A percentile compares a stretch with the other conserved stretches of the same genome.
These are phyloP conservation scores for Fraxinus floribunda DNA, from an alignment of 305 asterid species.

Conservation along the genomic window DNA sequence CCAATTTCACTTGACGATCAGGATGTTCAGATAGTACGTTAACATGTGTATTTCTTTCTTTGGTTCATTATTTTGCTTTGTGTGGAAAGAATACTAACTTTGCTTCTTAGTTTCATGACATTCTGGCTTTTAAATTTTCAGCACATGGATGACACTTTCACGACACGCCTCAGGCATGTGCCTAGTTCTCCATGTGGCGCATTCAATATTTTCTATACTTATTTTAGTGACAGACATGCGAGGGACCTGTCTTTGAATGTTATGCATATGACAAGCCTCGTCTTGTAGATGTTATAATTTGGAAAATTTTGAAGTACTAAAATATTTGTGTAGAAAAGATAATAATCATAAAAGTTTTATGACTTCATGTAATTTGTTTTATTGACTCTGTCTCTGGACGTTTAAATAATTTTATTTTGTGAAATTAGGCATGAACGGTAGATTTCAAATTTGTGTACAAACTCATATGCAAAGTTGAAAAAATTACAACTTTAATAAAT, in stretches of 20 bases:
- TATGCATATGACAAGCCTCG: background rate
- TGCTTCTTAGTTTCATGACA: background rate
- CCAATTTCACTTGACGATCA: conserved; percentile 80
- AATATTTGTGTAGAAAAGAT: background rate
- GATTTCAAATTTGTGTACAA: background rate
- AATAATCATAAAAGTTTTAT: background rate
- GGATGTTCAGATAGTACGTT: conserved; percentile 86
- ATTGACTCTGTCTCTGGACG: background rate
- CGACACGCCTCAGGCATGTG: background rate
- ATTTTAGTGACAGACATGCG: background rate
- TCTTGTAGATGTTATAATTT: background rate
- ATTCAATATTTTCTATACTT: background rate
- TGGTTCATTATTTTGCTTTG: background rate
- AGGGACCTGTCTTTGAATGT: background rate
- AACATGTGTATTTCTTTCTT: conserved; percentile 11
- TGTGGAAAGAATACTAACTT: background rate
- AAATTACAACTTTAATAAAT: background rate
- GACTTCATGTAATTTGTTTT: background rate
- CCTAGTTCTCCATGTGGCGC: background rate
- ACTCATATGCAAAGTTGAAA: background rate
- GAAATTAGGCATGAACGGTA: background rate
- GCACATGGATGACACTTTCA: background rate
- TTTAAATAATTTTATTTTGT: background rate
- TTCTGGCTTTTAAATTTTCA: background rate
- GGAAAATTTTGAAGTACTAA: background rate